phyloP scores from a whole-genome alignment of 2,329 filamentous ascomycete genomes.

The Botryotinia convoluta region DNA sequence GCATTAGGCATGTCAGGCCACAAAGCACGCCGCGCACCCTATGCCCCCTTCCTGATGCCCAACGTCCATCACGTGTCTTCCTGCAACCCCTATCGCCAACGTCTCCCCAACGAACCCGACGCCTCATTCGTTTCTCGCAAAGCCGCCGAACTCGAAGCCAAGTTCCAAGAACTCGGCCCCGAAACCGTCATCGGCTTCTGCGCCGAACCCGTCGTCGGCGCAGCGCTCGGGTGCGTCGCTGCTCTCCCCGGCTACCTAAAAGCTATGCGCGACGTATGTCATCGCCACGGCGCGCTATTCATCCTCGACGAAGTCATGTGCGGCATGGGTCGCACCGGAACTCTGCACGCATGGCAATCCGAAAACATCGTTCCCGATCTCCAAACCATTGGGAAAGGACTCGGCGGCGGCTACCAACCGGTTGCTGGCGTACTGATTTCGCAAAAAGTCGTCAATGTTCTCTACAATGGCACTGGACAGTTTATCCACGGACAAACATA shows the following conservation, averaged over 20 bases:
- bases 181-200: slow-evolving; percentile 65
- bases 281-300: slow-evolving; percentile 69
- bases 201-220: slow-evolving; percentile 62
- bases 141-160: slow-evolving; percentile 58
- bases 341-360: slow-evolving; percentile 55
- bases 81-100: slow-evolving; percentile 62
- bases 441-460: slow-evolving; percentile 48
- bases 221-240: slow-evolving; percentile 67
- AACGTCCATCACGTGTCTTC: slow-evolving; percentile 58
- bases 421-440: slow-evolving; percentile 59
- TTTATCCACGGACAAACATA: slow-evolving; percentile 49
- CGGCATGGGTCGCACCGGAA: slow-evolving; percentile 53
- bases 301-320: slow-evolving; percentile 74
- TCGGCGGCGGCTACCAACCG: slow-evolving; percentile 62
- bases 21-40: slow-evolving; percentile 55
- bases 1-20: slow-evolving; percentile 60
- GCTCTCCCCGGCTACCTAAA: slow-evolving; percentile 65
- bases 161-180: slow-evolving; percentile 59
- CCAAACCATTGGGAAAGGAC: slow-evolving; percentile 63
- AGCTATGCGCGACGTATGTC: slow-evolving; percentile 66
- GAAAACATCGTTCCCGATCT: slow-evolving; percentile 59
- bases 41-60: slow-evolving; percentile 53
- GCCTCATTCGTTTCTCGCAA: slow-evolving; percentile 56
- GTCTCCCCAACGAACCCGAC: slow-evolving; percentile 49
- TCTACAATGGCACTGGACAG: slow-evolving; percentile 32